A percentile compares a stretch with the other conserved stretches of the same genome.
Evolutionary conservation across 352 stramenopile genomes (phyloP).

Genomic region (Phytophthora vignae): DNA sequence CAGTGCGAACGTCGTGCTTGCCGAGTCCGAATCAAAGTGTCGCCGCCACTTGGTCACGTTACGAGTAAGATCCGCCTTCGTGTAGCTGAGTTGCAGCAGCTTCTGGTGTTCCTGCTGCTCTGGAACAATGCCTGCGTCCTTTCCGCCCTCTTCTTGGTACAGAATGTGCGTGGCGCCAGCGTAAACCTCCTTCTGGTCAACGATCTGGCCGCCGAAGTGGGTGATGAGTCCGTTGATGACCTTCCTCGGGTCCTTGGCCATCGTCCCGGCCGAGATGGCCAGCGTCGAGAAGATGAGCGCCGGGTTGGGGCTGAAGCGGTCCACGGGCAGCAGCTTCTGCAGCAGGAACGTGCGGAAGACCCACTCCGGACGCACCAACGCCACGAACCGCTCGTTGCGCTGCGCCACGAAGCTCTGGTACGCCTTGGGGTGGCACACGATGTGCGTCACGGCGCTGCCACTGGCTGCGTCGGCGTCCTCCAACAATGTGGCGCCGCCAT

Average conservation of each 20-base stretch:
- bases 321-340: slow-evolving; percentile 65
- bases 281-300: slow-evolving; percentile 81
- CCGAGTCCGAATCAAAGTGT: slow-evolving; percentile 44
- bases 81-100: slow-evolving; percentile 54
- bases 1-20: slow-evolving; percentile 44
- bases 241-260: slow-evolving; percentile 83
- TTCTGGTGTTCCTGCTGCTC: slow-evolving; percentile 50
- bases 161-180: slow-evolving; percentile 77
- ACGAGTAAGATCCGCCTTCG: slow-evolving; percentile 50
- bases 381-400: slow-evolving; percentile 75
- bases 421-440: slow-evolving; percentile 71
- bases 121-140: slow-evolving; percentile 9
- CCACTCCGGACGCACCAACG: slow-evolving; percentile 82
- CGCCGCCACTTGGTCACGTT: slow-evolving; percentile 53
- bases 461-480: slow-evolving; percentile 28
- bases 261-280: slow-evolving; percentile 70
- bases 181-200: slow-evolving; percentile 60
- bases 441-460: slow-evolving; percentile 58
- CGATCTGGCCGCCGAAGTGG: slow-evolving; percentile 83
- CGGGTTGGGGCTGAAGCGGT: slow-evolving; percentile 83
- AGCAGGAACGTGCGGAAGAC: slow-evolving; percentile 79
- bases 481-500: slow-evolving; percentile 64
- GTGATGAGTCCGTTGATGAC: slow-evolving; percentile 83
- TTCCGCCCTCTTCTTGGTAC: slow-evolving; percentile 55
- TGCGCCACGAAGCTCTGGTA: slow-evolving; percentile 57